Evolutionary conservation across 768 basidiomycete genomes (phyloP).

Genomic region (Sistotremastrum suecicum): DNA sequence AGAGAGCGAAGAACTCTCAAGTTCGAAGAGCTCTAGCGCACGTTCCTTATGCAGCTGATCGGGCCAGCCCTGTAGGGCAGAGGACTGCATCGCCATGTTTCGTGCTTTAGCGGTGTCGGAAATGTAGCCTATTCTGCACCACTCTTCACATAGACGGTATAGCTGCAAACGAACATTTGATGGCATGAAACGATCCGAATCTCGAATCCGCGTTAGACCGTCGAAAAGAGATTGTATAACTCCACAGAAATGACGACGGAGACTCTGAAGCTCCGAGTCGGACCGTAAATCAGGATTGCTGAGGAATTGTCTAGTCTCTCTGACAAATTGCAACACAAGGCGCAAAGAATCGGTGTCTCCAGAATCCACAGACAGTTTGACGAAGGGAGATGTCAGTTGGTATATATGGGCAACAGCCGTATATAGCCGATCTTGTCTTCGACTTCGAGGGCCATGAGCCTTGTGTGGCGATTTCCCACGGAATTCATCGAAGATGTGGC

Average conservation of each 20-base stretch:
- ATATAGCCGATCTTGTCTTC: constrained; percentile 65
- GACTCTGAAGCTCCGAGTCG: constrained; percentile 59
- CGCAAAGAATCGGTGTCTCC: constrained; percentile 60
- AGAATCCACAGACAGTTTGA: constrained; percentile 55
- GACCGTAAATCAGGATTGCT: constrained; percentile 57
- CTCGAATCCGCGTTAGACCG: constrained; percentile 50
- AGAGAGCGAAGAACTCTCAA: constrained; percentile 60
- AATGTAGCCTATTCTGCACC: constrained; percentile 78
- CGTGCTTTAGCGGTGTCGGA: constrained; percentile 60
- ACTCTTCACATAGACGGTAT: constrained; percentile 82
- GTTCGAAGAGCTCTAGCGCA: constrained; percentile 40
- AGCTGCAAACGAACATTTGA: constrained; percentile 62
- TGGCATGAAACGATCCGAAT: constrained; percentile 66
- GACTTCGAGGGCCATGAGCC: constrained; percentile 33
- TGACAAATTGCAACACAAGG: constrained; percentile 76
- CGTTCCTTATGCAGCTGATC: constrained; percentile 35
- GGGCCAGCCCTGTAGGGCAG: constrained; percentile 38
- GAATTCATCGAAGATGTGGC: constrained; percentile 74
- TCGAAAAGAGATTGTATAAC: constrained; percentile 79
- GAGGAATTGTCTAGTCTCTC: constrained; percentile 70
- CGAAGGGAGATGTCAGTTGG: constrained; percentile 63
- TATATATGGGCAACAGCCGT: constrained; percentile 85
- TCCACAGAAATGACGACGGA: constrained; percentile 86
- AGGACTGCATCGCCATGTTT: constrained; percentile 55
- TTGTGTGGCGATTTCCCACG: constrained; percentile 33